Percentiles rank a stretch among this genome's conserved stretches.
phyloP scores from a whole-genome alignment of 371 early-diverging fungal genomes.

The Dentiscutata heterogama region DNA sequence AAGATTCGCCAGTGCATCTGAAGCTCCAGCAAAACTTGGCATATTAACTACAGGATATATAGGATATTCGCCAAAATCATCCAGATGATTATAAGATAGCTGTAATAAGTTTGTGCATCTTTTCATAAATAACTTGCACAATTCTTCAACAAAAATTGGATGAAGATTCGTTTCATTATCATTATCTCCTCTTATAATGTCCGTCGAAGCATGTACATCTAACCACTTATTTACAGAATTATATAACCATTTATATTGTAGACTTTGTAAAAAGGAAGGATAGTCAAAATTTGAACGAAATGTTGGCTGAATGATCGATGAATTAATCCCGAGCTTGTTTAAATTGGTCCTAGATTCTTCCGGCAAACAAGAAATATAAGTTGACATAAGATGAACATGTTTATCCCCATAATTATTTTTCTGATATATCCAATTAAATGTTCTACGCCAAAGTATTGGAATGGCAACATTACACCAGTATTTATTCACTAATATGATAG shows the following conservation, averaged over 20 bases:
- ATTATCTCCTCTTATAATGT: not conserved
- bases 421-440: not conserved
- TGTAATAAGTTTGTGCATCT: not conserved
- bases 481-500: not conserved
- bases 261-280: not conserved
- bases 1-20: not conserved
- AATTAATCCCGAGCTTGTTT: not conserved
- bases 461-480: slow-evolving; percentile 9
- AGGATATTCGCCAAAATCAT: not conserved
- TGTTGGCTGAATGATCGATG: no score
- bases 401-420: not conserved
- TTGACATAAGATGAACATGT: not conserved
- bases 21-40: not conserved
- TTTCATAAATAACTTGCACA: slow-evolving; percentile 2
- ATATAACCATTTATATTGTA: slow-evolving; percentile 21
- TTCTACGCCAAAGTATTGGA: slow-evolving; percentile 21
- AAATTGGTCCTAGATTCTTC: not conserved
- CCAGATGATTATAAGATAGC: not conserved
- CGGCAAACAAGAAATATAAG: slow-evolving; percentile 3
- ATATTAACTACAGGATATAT: not conserved
- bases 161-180: not conserved
- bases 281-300: slow-evolving; percentile 2
- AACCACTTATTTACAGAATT: slow-evolving; percentile 5
- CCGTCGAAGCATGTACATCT: not conserved
- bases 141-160: not conserved